Base-by-base conservation (phyloP, 2,329 filamentous ascomycete genomes). In the Verticillium tricorpus region DNA sequence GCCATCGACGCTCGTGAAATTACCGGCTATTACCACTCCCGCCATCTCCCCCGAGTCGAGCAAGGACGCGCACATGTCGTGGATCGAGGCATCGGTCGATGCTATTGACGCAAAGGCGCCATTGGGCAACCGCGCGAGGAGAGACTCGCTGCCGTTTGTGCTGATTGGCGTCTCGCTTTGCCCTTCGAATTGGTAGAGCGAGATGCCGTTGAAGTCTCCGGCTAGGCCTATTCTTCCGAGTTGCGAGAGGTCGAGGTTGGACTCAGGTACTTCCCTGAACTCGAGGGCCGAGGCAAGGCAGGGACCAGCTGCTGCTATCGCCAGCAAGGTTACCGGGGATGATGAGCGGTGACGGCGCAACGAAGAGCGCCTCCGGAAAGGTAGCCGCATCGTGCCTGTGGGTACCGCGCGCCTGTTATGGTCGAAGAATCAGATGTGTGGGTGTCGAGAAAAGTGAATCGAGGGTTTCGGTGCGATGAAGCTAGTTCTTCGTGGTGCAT, bases 171-270 rank as follows among this genome's bases (percentile, higher is more conserved):
- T 80, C 74, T 94, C 86, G 62, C 82, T 88, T 74, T 99, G 94
- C 65, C 90, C 91, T 70, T 89, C 82, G 70, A 88, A 98, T 72
- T 93, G 82, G 78, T 95, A 98, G 45, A 97, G 80, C 14, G 95
- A 97, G 69, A 98, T 90, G 60, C 93, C 92, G 70, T 91, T 87
- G 73, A 97, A 99, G 76, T 97, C 89, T 69, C 95, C 95, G 1
- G 88, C 90, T 63, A 99, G 83, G 60, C 91, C 93, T 67, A 97
- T 88, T 69, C 90, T 87, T 62, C 95, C 95, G 39, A 99, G 80
- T 62, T 87, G 80, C 32, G 84, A 85, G 63, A 97, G 83, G 72
- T 96, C 90, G 72, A 99, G 85, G 70, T 93, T 88, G 61, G 90
- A 80, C 15, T 86, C 79, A 3, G 91, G 86, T 45, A 86, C 82